Base-by-base conservation (phyloP, 176 grass and related monocot species). In the Avena atlantica region DNA sequence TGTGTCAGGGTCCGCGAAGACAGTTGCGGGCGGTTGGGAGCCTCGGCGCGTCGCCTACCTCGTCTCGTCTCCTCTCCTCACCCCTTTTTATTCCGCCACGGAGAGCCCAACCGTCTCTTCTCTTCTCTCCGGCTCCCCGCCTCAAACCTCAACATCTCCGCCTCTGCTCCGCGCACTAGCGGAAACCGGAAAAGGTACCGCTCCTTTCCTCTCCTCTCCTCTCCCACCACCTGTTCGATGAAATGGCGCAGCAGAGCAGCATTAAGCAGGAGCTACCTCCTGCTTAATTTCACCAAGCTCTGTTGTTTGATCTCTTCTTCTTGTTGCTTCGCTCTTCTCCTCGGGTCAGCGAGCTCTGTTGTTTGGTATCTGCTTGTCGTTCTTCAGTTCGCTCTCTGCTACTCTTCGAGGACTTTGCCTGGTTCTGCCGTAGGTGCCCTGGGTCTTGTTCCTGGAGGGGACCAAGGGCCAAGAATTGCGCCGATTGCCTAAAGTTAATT, bases 1-100 rank as follows among this genome's bases (percentile, higher is more conserved):
- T 15, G 56, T 4, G 44, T 47, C 44, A 47, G 44, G 44, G 44
- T 47, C 44, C 8, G 44, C 37, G 44, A 47, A 9, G 80, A 86
- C 89, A 9, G 89, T 87, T 84, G 56, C 24, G 70, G 81, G 89
- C 82, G 50, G 90, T 91, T 91, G 86, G 86, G 21, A 21, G 57
- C 57, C 10, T 13, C 40, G 4, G 40, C 19, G 36, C 61, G 12
- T 23, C 48, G 37, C 50, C 86, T 49, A 21, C 71, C 51, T 71
- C 40, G 76, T 37, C 24, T 64, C 44, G 47, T 21, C 37, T 40
- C 37, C 2, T 8, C 37, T 40, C 37, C 44, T 45, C 62, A 17
- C 27, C 15, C 81, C 59, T 56, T 85, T 56, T 86, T 82, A 86
- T 82, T 85, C 78, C 82, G 55, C 62, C 47, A 12, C 2, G 36